A percentile compares a stretch with the other conserved stretches of the same genome.
phyloP scores from a whole-genome alignment of 2,329 filamentous ascomycete genomes.

The Diplodia scrobiculata region DNA sequence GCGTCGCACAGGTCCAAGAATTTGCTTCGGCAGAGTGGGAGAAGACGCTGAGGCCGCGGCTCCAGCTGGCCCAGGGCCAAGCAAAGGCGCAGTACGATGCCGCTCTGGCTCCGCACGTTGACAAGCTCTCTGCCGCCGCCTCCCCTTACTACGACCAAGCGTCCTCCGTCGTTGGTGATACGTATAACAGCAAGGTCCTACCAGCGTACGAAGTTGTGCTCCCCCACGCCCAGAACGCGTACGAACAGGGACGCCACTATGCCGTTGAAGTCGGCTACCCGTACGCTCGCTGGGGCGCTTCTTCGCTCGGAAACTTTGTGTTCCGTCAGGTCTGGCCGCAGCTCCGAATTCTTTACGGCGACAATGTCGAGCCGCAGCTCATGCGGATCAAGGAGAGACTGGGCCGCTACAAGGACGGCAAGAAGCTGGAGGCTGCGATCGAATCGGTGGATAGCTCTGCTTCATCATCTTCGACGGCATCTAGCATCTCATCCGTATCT shows the following conservation, averaged over 20 bases:
- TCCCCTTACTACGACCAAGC: constrained; percentile 73
- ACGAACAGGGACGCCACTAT: constrained; percentile 66
- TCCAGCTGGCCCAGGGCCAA: constrained; percentile 65
- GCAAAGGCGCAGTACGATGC: constrained; percentile 69
- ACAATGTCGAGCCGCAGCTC: constrained; percentile 94
- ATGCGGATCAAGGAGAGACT: constrained; percentile 88
- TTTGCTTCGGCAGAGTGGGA: constrained; percentile 75
- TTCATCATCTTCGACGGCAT: constrained; percentile 33
- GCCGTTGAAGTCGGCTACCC: constrained; percentile 71
- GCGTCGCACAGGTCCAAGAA: constrained; percentile 66
- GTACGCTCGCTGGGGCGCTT: constrained; percentile 69
- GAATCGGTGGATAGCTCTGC: constrained; percentile 54
- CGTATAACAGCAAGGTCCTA: constrained; percentile 71
- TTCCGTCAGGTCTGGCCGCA: constrained; percentile 79
- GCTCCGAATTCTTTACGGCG: constrained; percentile 75
- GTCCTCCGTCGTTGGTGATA: constrained; percentile 63
- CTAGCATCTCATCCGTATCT: constrained; percentile 16
- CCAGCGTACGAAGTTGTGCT: constrained; percentile 74
- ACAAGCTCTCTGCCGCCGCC: constrained; percentile 59
- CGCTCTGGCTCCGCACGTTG: constrained; percentile 72
- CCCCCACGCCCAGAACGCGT: constrained; percentile 72
- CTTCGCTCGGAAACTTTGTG: constrained; percentile 69
- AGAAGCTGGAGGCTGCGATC: constrained; percentile 62
- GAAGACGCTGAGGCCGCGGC: constrained; percentile 71
- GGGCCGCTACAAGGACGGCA: constrained; percentile 70